Percentiles rank a stretch among this genome's conserved stretches.
Conservation (phyloP, 768 basidiomycete species). For the Podaxis rugospora region DNA sequence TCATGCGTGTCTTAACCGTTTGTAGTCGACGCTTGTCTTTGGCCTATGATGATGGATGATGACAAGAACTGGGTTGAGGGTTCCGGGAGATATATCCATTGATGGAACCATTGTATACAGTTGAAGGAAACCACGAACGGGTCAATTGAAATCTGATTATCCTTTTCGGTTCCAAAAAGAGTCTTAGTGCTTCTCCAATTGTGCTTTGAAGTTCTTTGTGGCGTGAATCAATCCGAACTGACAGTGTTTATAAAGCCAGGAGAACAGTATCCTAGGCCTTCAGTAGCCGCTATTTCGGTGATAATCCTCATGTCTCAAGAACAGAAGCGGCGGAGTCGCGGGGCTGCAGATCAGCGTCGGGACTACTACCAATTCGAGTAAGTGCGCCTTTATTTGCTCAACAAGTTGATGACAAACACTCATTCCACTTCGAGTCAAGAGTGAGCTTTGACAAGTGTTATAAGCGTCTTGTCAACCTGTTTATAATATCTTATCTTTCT, state of each 20-base stretch:
- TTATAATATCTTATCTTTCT: background rate
- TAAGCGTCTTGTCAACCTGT: background rate
- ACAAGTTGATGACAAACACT: background rate
- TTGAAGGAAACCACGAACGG: background rate
- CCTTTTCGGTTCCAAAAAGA: background rate
- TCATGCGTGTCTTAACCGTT: background rate
- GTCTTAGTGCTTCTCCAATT: background rate
- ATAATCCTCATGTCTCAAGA: conserved; percentile 4
- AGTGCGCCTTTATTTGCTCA: conserved; percentile 7
- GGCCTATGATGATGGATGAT: background rate
- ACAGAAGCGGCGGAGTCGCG: background rate
- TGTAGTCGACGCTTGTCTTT: background rate
- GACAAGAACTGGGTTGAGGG: conserved; percentile 5
- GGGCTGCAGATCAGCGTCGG: background rate
- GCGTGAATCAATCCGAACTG: background rate
- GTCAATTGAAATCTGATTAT: background rate
- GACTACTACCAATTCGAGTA: conserved; percentile 7
- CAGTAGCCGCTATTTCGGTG: background rate
- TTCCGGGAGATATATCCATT: background rate
- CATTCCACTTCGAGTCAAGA: background rate
- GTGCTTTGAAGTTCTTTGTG: background rate
- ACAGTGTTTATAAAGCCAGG: background rate
- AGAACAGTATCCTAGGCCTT: background rate
- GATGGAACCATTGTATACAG: background rate
- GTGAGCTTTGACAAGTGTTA: background rate